Percentiles rank a stretch among this genome's conserved stretches.
Evolutionary conservation across 441 rosid genomes (phyloP).

Genomic region (Brassica hybrid): DNA sequence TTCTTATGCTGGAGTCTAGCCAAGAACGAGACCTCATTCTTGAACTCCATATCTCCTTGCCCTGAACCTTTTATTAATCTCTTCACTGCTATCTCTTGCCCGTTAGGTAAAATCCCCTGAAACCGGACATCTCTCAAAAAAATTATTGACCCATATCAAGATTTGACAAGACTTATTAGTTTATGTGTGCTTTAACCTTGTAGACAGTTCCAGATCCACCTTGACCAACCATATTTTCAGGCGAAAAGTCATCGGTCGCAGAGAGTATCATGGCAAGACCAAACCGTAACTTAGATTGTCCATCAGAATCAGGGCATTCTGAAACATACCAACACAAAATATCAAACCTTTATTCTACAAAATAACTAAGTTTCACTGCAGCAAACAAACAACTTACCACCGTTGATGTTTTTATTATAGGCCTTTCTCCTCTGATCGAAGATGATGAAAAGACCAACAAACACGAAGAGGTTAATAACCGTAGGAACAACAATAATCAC

Average conservation of each 20-base stretch:
- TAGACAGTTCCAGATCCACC: background rate
- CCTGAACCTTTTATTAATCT: background rate
- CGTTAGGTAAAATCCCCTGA: background rate
- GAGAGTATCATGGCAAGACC: background rate
- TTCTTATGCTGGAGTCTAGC: background rate
- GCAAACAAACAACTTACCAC: background rate
- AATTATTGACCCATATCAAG: background rate
- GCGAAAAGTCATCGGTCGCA: background rate
- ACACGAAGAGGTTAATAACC: background rate
- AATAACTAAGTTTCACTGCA: background rate
- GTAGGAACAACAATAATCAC: slow-evolving; percentile 17
- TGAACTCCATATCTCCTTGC: background rate
- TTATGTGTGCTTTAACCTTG: background rate
- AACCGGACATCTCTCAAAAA: background rate
- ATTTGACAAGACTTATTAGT: background rate
- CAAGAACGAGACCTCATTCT: background rate
- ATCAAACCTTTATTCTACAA: no score
- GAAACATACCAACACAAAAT: background rate
- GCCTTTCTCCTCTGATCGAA: background rate
- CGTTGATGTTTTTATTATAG: background rate
- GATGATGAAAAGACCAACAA: background rate
- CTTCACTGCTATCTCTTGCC: background rate
- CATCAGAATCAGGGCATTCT: background rate
- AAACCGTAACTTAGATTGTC: background rate
- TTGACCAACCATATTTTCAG: background rate